phyloP scores from a whole-genome alignment of 306 rosid genomes.

The Rosa persica region DNA sequence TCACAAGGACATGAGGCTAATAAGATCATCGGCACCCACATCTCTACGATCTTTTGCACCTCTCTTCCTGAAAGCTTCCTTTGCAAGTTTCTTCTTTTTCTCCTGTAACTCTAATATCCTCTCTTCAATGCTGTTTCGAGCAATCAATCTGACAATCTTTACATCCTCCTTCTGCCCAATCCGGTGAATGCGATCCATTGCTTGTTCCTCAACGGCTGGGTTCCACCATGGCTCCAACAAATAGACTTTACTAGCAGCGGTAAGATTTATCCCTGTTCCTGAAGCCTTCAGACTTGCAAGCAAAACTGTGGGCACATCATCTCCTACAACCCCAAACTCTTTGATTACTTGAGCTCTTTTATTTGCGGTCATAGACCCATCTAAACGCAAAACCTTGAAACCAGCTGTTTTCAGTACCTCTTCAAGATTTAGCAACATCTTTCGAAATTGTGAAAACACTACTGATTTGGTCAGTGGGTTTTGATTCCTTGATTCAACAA shows the following conservation, averaged over 20 bases:
- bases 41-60: constrained; percentile 34
- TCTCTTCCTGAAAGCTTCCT: constrained; percentile 40
- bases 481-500: constrained; percentile 47
- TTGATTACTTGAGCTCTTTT: constrained; percentile 55
- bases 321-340: constrained; percentile 42
- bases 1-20: constrained; percentile 47
- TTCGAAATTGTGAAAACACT: constrained; percentile 76
- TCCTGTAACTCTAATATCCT: constrained; percentile 61
- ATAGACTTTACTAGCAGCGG: constrained; percentile 75
- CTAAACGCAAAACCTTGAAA: constrained; percentile 63
- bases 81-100: constrained; percentile 49
- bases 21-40: constrained; percentile 49
- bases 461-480: constrained; percentile 61
- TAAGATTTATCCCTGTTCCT: constrained; percentile 73
- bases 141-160: constrained; percentile 68
- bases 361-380: constrained; percentile 74
- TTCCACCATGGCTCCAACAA: constrained; percentile 96
- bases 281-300: constrained; percentile 85
- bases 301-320: constrained; percentile 46
- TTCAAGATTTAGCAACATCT: constrained; percentile 61
- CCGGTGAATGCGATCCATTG: constrained; percentile 83
- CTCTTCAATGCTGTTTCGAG: constrained; percentile 67
- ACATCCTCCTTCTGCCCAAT: constrained; percentile 78
- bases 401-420: constrained; percentile 64
- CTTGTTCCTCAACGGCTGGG: constrained; percentile 85